These are phyloP conservation scores for Cercospora berteroae DNA, from an alignment of 2,329 filamentous ascomycete genomes.

Conservation along the genomic window DNA sequence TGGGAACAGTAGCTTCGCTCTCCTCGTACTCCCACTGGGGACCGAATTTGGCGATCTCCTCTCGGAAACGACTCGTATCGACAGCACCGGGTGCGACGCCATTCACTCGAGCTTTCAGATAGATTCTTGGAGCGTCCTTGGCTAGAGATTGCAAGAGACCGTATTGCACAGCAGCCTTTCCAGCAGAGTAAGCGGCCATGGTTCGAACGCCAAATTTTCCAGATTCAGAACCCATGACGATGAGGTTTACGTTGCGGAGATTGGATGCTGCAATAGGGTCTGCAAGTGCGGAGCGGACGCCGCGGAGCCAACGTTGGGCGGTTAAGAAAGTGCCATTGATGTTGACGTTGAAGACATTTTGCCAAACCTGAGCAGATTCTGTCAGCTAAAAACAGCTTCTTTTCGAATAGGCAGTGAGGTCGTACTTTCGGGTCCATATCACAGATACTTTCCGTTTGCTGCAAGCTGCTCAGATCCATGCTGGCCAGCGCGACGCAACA, in stretches of 20 bases:
- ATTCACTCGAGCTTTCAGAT: slow-evolving; percentile 44
- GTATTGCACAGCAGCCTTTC: slow-evolving; percentile 48
- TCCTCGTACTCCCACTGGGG: slow-evolving; percentile 44
- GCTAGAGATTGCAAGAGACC: slow-evolving; percentile 46
- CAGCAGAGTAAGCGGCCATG: slow-evolving; percentile 47
- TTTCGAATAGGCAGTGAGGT: background rate
- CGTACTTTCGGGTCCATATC: slow-evolving; percentile 41
- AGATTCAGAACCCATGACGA: slow-evolving; percentile 49
- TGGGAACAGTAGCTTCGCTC: slow-evolving; percentile 44
- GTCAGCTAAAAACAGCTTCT: background rate
- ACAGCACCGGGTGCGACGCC: slow-evolving; percentile 50
- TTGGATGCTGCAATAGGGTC: slow-evolving; percentile 10
- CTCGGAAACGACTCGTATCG: slow-evolving; percentile 44
- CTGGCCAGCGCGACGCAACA: slow-evolving; percentile 47
- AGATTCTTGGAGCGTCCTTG: slow-evolving; percentile 43
- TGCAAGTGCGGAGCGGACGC: slow-evolving; percentile 34
- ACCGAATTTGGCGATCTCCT: slow-evolving; percentile 42
- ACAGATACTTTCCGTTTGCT: slow-evolving; percentile 40
- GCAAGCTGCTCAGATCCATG: slow-evolving; percentile 46
- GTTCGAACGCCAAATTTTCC: slow-evolving; percentile 46
- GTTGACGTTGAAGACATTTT: slow-evolving; percentile 45
- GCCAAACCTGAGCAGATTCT: slow-evolving; percentile 34
- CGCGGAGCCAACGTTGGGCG: slow-evolving; percentile 44
- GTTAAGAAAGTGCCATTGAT: slow-evolving; percentile 47
- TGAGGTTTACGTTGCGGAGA: slow-evolving; percentile 41